Evolutionary conservation across 176 grass and related monocot genomes (phyloP).

Genomic region (Phoenix roebelenii): DNA sequence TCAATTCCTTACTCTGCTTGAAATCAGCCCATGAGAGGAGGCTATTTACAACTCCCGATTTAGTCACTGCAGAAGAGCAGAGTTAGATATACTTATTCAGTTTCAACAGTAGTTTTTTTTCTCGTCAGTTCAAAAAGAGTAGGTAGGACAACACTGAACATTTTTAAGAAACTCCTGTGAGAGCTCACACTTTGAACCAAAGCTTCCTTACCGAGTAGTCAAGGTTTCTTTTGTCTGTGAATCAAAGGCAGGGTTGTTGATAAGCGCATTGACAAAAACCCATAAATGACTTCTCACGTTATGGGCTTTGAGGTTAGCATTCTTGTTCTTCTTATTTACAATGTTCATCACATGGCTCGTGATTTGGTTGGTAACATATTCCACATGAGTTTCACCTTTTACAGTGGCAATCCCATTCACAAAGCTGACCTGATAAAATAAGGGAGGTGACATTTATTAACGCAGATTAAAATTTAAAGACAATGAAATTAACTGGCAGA

Average conservation of each 20-base stretch:
- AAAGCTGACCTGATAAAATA: conserved; percentile 62
- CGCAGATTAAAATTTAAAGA: not conserved
- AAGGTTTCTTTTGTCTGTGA: conserved; percentile 96
- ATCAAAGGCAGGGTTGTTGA: conserved; percentile 93
- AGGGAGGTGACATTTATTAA: not conserved
- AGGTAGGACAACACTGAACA: conserved; percentile 12
- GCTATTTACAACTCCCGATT: conserved; percentile 41
- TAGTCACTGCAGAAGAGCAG: conserved; percentile 40
- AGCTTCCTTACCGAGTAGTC: conserved; percentile 73
- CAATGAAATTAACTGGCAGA: not conserved
- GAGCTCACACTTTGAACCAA: conserved; percentile 77
- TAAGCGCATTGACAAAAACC: conserved; percentile 86
- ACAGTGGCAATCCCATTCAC: conserved; percentile 82
- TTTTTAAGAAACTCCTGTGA: conserved; percentile 53
- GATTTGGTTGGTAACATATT: conserved; percentile 73
- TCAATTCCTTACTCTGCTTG: conserved; percentile 78
- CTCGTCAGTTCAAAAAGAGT: too few relatives aligned
- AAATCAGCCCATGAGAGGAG: conserved; percentile 85
- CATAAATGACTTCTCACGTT: conserved; percentile 69
- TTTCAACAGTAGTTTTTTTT: too few relatives aligned
- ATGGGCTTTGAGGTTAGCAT: conserved; percentile 73
- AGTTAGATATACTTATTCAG: too few relatives aligned
- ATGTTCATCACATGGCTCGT: conserved; percentile 40
- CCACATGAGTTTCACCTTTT: conserved; percentile 81
- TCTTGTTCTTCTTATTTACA: conserved; percentile 92